Evolutionary conservation across 2,329 filamentous ascomycete genomes (phyloP), one percentile per base, ranked within the genome.

Genomic region (Tolypocladium ophioglossoides): DNA sequence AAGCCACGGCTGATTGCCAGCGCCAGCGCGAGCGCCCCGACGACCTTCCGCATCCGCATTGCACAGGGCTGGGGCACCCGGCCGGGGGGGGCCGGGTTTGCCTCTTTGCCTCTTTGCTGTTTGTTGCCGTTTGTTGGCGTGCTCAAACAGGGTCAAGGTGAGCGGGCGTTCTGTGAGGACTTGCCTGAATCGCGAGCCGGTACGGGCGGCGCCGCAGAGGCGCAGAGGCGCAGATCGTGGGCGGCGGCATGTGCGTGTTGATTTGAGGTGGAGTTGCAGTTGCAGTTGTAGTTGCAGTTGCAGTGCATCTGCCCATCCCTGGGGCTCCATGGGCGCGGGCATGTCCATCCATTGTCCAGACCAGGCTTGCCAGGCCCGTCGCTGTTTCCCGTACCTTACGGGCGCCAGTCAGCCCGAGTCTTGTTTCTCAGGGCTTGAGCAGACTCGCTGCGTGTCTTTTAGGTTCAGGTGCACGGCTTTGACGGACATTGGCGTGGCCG

Each of bases 1-100:
- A 51, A 34, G 49, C 49, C 49, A 51, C 49, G n/a, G 27, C 20
- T 51, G 49, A 51, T 51, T 40, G 50, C 35, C 50, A 22, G n/a
- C 41, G 27, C 41, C 24, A n/a, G n/a, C n/a, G n/a, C n/a, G n/a
- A 46, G 24, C 24, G 44, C 44, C 27, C 16, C 44, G 16, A n/a
- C 50, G 37, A 40, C 22, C 50, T 39, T n/a, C 32, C 24, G 37
- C 35, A 38, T 52, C 48, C 32, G 41, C n/a, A n/a, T n/a, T n/a
- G n/a, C n/a, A n/a, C 24, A 38, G 34, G 50, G 50, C 48, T 47
- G 22, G 32, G n/a, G 51, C 39, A 18, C n/a, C 2, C 27, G 27
- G 18, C 20, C 22, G 47, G 30, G 40, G 51, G 30, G n/a, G 39
- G 24, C n/a, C 39, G n/a, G n/a, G n/a, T n/a, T n/a, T n/a, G n/a